Percentiles rank a stretch among this genome's conserved stretches.
These are phyloP conservation scores for Sugiyamaella paludigena DNA, from an alignment of 1,139 yeast genomes.

Conservation along the genomic window DNA sequence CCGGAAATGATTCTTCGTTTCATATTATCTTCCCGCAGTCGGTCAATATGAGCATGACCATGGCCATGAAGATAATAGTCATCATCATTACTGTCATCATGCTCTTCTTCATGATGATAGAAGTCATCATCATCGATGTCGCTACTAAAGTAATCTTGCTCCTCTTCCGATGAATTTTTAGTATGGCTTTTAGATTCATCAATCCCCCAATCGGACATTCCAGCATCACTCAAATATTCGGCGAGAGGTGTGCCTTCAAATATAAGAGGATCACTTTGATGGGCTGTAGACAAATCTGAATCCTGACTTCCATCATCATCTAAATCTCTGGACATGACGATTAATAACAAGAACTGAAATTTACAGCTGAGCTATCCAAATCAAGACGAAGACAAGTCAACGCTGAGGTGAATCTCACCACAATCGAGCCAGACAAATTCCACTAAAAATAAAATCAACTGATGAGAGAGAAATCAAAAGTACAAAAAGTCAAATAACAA, in stretches of 20 bases:
- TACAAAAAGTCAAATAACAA: too few species aligned
- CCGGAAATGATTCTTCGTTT: slow-evolving; percentile 10
- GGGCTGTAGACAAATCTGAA: background rate
- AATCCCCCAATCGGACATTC: slow-evolving; percentile 35
- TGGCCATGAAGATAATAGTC: background rate
- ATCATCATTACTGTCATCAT: slow-evolving; percentile 1
- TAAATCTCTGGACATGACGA: too few species aligned
- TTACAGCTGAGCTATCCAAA: too few species aligned
- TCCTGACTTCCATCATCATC: too few species aligned
- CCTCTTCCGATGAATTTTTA: slow-evolving; percentile 5
- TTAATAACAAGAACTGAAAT: too few species aligned
- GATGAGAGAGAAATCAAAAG: too few species aligned
- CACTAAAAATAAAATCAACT: too few species aligned
- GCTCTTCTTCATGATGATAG: slow-evolving; percentile 9
- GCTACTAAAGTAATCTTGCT: background rate
- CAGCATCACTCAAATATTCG: slow-evolving; percentile 31
- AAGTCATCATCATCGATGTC: slow-evolving; percentile 1
- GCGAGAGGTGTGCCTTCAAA: slow-evolving; percentile 37
- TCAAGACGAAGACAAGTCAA: too few species aligned
- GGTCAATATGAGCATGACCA: background rate
- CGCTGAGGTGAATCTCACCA: too few species aligned
- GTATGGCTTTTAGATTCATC: slow-evolving; percentile 19
- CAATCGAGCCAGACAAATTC: too few species aligned
- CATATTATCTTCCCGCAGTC: slow-evolving; percentile 9
- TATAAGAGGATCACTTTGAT: slow-evolving; percentile 20